Evolutionary conservation across 371 early-diverging fungal genomes (phyloP), one percentile per base, ranked within the genome.

Genomic region (Syncephalastrum contaminatum): DNA sequence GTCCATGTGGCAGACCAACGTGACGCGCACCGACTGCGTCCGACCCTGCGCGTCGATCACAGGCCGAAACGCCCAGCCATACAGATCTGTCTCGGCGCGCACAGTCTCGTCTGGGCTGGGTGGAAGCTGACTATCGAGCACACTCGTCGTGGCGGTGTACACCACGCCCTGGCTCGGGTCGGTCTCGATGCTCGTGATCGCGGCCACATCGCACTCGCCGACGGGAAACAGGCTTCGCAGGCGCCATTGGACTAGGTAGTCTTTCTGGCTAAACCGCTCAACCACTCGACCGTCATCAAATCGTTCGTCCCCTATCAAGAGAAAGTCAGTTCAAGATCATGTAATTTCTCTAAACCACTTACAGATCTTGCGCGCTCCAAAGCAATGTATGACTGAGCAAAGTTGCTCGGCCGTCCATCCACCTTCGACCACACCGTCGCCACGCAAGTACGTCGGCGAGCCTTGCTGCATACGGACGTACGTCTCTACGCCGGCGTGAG

Each of bases 61-160:
- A 4, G 83, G 80, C 4, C 67, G 48, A 48, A 86, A 66, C 4
- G 80, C 70, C 86, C 86, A 88, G 6, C 88, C 88, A 40, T 80
- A 77, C 3, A 86, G 65, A 30, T 73, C 80, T 0, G 78, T 57
- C 20, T 82, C 55, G 1, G 79, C 80, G 6, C 84, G 77, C 14
- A 75, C 71, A 43, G 22, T 47, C 8, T 46, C 55, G 25, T 68
- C 45, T 0, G 69, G 63, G 44, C 75, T 77, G 1, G 71, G 67
- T 14, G 83, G 83, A 4, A 84, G 66, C 21, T 75, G 76, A 2
- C 71, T 43, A 56, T 83, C 81, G 13, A 66, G 58, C 4, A 83
- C 78, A 36, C 84, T 84, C 4, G 84, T 77, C 8, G 80, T 74
- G 1, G 85, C 82, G 43, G 79, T 77, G 42, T 77, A 78, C 20